These are phyloP conservation scores for Zygoascus biomembranicola DNA, from an alignment of 805 yeast species.

Conservation along the genomic window DNA sequence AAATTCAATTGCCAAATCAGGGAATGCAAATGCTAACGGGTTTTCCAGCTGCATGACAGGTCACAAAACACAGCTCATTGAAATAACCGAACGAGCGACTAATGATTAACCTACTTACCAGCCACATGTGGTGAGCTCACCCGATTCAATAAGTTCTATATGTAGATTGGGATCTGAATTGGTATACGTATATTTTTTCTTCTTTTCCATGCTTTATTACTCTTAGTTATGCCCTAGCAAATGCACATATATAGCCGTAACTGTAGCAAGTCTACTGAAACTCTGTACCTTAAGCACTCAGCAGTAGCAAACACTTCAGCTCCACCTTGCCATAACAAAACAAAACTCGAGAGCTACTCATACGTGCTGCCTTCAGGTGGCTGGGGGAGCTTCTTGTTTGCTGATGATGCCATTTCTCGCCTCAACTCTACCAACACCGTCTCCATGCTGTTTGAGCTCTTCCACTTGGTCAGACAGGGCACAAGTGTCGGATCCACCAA, in stretches of 20 bases:
- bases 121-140: no score
- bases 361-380: slow-evolving; percentile 85
- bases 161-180: no score
- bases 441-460: slow-evolving; percentile 86
- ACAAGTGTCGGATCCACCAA: slow-evolving; percentile 44
- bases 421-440: slow-evolving; percentile 82
- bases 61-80: not conserved
- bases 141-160: no score
- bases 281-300: no score
- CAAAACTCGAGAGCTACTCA: slow-evolving; percentile 3
- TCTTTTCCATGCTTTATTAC: no score
- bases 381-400: slow-evolving; percentile 79
- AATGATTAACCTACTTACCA: not conserved
- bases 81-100: slow-evolving; percentile 1
- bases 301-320: no score
- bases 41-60: not conserved
- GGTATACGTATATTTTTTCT: no score
- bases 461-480: slow-evolving; percentile 75
- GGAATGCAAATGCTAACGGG: no score
- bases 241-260: no score
- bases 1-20: no score
- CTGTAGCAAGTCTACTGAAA: no score
- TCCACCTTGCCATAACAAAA: not conserved
- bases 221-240: no score
- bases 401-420: slow-evolving; percentile 75